Percentiles rank a stretch among this genome's conserved stretches.
These are phyloP conservation scores for Cercospora nicotianae DNA, from an alignment of 2,329 filamentous ascomycete genomes.

Conservation along the genomic window DNA sequence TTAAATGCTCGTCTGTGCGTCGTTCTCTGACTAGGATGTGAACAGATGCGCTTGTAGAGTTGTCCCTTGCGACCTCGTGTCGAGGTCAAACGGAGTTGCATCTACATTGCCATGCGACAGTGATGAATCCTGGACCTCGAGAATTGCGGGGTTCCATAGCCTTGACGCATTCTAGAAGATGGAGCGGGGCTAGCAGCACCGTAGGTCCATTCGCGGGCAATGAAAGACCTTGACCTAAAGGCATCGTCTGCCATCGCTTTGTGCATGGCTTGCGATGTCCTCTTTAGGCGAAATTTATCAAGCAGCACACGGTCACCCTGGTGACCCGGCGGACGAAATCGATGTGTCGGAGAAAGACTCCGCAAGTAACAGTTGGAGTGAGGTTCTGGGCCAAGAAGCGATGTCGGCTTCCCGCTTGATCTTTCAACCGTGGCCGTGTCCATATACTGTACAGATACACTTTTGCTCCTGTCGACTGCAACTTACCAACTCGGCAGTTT, in stretches of 20 bases:
- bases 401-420: background rate
- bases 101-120: background rate
- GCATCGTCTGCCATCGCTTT: background rate
- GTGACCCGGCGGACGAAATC: background rate
- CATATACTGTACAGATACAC: background rate
- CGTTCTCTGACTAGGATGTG: background rate
- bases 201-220: background rate
- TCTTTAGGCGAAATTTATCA: background rate
- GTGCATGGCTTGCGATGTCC: background rate
- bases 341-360: background rate
- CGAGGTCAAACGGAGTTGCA: background rate
- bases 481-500: background rate
- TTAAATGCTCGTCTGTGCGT: conserved; percentile 1
- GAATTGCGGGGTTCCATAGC: background rate
- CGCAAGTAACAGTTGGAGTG: background rate
- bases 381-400: background rate
- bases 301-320: background rate
- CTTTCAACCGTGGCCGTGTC: background rate
- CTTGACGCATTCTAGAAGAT: background rate
- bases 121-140: background rate
- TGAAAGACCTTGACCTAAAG: background rate
- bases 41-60: background rate
- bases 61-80: background rate
- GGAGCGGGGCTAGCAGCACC: background rate
- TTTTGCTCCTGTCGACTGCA: background rate